phyloP scores from a whole-genome alignment of 2,329 filamentous ascomycete species.

The Hypoxylon rubiginosum region DNA sequence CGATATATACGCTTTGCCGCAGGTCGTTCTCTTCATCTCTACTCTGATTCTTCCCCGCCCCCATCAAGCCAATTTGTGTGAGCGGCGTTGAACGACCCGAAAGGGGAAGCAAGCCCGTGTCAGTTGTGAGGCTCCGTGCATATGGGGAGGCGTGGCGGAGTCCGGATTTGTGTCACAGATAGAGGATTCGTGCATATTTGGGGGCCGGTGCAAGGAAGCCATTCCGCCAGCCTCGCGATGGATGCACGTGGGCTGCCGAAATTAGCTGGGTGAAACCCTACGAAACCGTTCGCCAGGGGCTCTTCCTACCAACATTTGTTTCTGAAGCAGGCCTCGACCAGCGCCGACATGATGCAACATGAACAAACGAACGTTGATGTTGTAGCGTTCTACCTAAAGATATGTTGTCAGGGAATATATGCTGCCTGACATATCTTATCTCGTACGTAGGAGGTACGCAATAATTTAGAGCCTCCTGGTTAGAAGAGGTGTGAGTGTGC shows the following conservation, averaged over 20 bases:
- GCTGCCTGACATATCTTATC: background rate
- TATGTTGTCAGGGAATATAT: background rate
- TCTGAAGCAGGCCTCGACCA: constrained; percentile 17
- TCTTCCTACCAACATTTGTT: constrained; percentile 29
- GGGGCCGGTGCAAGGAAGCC: constrained; percentile 28
- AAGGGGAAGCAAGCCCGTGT: constrained; percentile 22
- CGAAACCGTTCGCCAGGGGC: constrained; percentile 30
- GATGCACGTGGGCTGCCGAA: constrained; percentile 26
- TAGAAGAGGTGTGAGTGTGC: background rate
- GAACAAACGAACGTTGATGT: background rate
- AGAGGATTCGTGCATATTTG: constrained; percentile 19
- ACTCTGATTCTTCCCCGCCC: constrained; percentile 10
- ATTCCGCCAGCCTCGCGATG: constrained; percentile 33
- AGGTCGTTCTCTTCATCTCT: constrained; percentile 20
- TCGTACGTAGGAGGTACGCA: background rate
- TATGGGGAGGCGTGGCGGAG: constrained; percentile 25
- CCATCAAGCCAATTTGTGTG: background rate
- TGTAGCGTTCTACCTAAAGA: background rate
- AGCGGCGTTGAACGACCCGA: constrained; percentile 2
- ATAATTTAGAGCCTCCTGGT: background rate
- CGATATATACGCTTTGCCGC: background rate
- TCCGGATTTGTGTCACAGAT: constrained; percentile 8
- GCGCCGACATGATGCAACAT: background rate
- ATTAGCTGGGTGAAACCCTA: constrained; percentile 33
- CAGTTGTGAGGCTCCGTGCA: constrained; percentile 32